Evolutionary conservation across 768 basidiomycete species (phyloP), one percentile per base, ranked within the genome.

Genomic region (Dioszegia aurantiaca): DNA sequence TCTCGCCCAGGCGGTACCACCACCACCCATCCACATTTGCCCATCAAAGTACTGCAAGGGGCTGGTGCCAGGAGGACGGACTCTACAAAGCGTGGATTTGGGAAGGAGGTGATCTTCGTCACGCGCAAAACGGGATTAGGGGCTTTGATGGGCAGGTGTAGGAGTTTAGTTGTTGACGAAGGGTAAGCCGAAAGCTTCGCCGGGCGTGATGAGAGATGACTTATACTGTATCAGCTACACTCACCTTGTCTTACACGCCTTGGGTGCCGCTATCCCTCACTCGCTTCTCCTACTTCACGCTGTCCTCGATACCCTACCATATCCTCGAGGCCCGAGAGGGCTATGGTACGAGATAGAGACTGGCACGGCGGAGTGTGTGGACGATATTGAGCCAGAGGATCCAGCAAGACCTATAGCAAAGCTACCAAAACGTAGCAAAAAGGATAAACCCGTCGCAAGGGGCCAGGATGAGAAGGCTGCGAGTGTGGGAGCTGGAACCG

Each of bases 251-350:
- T 52, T 78, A 1, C 73, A 77, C 46, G 73, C 76, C 1, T 44
- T 78, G 21, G 61, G 65, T 2, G 72, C 76, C 0, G 73, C 77
- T 1, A 77, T 78, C 11, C 77, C 77, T 1, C 77, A 77, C 46
- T 60, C 67, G 11, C 46, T 78, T 12, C 58, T 72, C 1, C 64
- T 78, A 4, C 61, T 78, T 10, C 69, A 77, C 55, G 64, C 77
- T 4, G 46, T 78, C 5, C 55, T 76, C n/a, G 72, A 77, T 45
- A 64, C 76, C 27, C 60, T 78, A 23, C 77, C 77, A 1, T 78
- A 68, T 58, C 74, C 76, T 0, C 48, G 39, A 27, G 56, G 65
- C 5, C 61, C 63, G 3, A 49, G 59, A 39, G 70, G 68, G 17
- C 62, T 78, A 39, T 65, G 69, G 62, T 69, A 78, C 52, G 74